A percentile compares a stretch with the other conserved stretches of the same genome.
Conservation (phyloP, 164 flowering plant species). For the Kalanchoe fedtschenkoi region DNA sequence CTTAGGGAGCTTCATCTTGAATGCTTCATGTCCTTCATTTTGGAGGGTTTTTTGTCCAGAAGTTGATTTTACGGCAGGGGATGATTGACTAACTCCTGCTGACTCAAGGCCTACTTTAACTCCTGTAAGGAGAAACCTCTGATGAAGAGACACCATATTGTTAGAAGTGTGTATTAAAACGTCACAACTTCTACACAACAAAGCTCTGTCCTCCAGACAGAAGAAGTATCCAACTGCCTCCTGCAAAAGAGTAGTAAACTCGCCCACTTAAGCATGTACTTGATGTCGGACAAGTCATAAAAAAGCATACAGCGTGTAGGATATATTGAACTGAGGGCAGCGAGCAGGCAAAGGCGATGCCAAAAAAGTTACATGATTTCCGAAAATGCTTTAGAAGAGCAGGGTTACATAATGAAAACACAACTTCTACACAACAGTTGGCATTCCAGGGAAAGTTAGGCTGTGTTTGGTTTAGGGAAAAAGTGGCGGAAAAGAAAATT, state of each 20-base stretch:
- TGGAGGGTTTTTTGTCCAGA: conserved; percentile 22
- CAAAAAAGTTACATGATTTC: not conserved
- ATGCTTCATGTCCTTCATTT: conserved; percentile 13
- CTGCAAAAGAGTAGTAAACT: conserved; percentile 23
- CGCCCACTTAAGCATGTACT: not conserved
- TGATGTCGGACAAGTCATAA: not conserved
- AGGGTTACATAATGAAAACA: not conserved
- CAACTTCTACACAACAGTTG: too few relatives aligned
- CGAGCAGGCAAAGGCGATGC: not conserved
- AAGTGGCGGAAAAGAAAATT: too few relatives aligned
- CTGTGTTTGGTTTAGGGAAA: too few relatives aligned
- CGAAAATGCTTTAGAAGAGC: too few relatives aligned
- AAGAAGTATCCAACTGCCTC: conserved; percentile 80
- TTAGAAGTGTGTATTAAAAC: conserved; percentile 72
- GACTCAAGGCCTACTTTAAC: conserved; percentile 76
- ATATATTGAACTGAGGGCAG: not conserved
- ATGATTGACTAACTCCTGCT: conserved; percentile 28
- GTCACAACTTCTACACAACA: conserved; percentile 89
- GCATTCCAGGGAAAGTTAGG: too few relatives aligned
- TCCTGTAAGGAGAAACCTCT: conserved; percentile 87
- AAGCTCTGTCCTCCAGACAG: conserved; percentile 86
- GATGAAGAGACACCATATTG: conserved; percentile 54
- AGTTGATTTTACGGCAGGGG: conserved; percentile 27
- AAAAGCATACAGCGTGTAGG: not conserved
- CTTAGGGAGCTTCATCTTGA: conserved; percentile 18